Conservation (phyloP, 1,284 basidiomycete species). For the Apiotrichum veenhuisii region DNA sequence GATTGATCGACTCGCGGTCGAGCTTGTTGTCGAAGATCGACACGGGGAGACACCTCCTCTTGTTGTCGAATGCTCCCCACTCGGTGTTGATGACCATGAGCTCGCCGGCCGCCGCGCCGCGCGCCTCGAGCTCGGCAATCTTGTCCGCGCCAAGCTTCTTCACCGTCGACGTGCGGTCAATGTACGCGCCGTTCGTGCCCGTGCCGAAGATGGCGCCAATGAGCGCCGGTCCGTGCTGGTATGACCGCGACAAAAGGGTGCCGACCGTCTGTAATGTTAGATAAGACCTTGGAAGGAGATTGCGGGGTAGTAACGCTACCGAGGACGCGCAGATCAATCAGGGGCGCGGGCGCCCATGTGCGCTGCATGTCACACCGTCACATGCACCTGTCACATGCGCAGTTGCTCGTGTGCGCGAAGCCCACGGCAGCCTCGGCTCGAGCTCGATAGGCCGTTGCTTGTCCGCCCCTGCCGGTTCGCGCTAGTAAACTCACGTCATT, state of each 20-base stretch:
- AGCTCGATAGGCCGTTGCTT: no score
- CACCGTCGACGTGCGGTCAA: constrained; percentile 81
- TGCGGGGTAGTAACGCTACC: no score
- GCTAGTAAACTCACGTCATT: constrained; percentile 92
- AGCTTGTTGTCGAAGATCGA: constrained; percentile 92
- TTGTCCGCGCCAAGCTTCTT: constrained; percentile 67
- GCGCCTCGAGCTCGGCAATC: constrained; percentile 54
- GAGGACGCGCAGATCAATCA: background rate
- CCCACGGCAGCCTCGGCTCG: background rate
- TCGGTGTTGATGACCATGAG: constrained; percentile 96
- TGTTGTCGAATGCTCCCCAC: constrained; percentile 94
- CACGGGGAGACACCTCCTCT: constrained; percentile 80
- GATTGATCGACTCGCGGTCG: constrained; percentile 91
- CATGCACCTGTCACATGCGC: background rate
- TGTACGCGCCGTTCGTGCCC: constrained; percentile 95
- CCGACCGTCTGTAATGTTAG: constrained; percentile 75
- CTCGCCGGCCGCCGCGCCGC: constrained; percentile 54
- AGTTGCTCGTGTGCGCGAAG: background rate
- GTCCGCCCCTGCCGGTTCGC: no score
- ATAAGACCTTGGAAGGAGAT: background rate
- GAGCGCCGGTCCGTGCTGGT: constrained; percentile 81
- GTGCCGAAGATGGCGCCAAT: constrained; percentile 93
- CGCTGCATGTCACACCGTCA: background rate
- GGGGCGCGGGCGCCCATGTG: background rate
- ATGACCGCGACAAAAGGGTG: constrained; percentile 85